These are phyloP conservation scores for Colletotrichum somersetense DNA, from an alignment of 2,329 filamentous ascomycete genomes.

Conservation along the genomic window DNA sequence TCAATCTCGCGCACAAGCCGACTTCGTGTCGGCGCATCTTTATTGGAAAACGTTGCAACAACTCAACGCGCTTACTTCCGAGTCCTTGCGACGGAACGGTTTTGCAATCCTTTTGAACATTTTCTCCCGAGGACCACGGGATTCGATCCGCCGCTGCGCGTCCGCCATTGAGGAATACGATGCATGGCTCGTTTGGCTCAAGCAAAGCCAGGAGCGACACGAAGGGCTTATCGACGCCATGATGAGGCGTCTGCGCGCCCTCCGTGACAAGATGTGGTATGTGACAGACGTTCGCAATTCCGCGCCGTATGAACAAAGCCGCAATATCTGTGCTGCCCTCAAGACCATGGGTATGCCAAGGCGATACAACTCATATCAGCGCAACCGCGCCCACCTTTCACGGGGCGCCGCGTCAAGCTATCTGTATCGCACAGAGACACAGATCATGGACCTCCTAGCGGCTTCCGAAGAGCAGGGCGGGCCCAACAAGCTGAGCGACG, in stretches of 20 bases:
- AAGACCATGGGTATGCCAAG: slow-evolving; percentile 87
- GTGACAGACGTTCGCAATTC: slow-evolving; percentile 94
- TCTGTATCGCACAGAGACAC: slow-evolving; percentile 83
- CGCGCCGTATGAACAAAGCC: slow-evolving; percentile 86
- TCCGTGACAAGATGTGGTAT: slow-evolving; percentile 99
- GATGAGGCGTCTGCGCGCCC: slow-evolving; percentile 78
- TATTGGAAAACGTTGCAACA: slow-evolving; percentile 88
- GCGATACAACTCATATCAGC: slow-evolving; percentile 65
- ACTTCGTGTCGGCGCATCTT: slow-evolving; percentile 85
- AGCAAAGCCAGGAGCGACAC: slow-evolving; percentile 83
- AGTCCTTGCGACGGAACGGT: slow-evolving; percentile 74
- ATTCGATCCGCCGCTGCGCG: slow-evolving; percentile 76
- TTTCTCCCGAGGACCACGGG: slow-evolving; percentile 78
- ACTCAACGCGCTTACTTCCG: slow-evolving; percentile 72
- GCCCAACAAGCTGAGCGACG: slow-evolving; percentile 94
- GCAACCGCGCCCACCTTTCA: slow-evolving; percentile 61
- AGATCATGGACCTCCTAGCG: slow-evolving; percentile 88
- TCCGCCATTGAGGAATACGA: slow-evolving; percentile 83
- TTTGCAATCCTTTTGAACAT: slow-evolving; percentile 80
- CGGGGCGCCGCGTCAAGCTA: slow-evolving; percentile 69
- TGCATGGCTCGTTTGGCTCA: slow-evolving; percentile 85
- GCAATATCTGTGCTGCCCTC: slow-evolving; percentile 86
- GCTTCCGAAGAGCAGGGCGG: slow-evolving; percentile 87
- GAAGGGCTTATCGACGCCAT: slow-evolving; percentile 80
- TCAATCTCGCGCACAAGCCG: slow-evolving; percentile 81